These are phyloP conservation scores for Phyllachora maydis DNA, from an alignment of 2,329 filamentous ascomycete genomes.

Conservation along the genomic window DNA sequence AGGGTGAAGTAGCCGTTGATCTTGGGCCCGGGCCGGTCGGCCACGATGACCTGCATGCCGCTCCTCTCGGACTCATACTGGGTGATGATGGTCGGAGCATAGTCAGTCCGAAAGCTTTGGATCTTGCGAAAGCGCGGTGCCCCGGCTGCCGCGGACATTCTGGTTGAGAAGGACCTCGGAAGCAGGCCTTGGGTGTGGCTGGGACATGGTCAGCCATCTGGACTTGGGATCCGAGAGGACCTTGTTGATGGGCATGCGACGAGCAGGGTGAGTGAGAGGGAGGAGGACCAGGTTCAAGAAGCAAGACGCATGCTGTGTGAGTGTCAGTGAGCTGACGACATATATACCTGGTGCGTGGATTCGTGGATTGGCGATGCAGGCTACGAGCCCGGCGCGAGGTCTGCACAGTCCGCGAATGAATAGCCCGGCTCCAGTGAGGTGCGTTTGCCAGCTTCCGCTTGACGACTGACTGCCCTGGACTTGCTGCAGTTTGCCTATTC, in stretches of 20 bases:
- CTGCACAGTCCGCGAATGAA: too few species aligned
- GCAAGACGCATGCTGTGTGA: too few species aligned
- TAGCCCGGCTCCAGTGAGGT: too few species aligned
- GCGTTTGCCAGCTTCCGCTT: too few species aligned
- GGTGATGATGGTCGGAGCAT: slow-evolving; percentile 70
- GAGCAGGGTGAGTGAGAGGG: neutral
- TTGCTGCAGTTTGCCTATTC: too few species aligned
- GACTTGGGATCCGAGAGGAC: too few species aligned
- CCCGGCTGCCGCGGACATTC: slow-evolving; percentile 31
- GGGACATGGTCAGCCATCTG: slow-evolving; percentile 4
- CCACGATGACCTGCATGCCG: slow-evolving; percentile 84
- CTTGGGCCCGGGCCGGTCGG: slow-evolving; percentile 87
- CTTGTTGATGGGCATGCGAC: too few species aligned
- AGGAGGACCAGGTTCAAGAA: neutral
- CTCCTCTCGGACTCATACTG: slow-evolving; percentile 93
- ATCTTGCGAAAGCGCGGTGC: slow-evolving; percentile 56
- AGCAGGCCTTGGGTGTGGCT: slow-evolving; percentile 6
- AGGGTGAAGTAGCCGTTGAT: slow-evolving; percentile 86
- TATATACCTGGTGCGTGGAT: too few species aligned
- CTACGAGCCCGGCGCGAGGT: too few species aligned
- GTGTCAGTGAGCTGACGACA: too few species aligned
- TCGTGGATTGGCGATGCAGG: too few species aligned
- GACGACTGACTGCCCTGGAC: too few species aligned
- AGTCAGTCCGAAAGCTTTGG: slow-evolving; percentile 74
- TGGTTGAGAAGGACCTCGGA: slow-evolving; percentile 10